Evolutionary conservation across 345 rosid species (phyloP), one percentile per base, ranked within the genome.

Genomic region (Salix viminalis): DNA sequence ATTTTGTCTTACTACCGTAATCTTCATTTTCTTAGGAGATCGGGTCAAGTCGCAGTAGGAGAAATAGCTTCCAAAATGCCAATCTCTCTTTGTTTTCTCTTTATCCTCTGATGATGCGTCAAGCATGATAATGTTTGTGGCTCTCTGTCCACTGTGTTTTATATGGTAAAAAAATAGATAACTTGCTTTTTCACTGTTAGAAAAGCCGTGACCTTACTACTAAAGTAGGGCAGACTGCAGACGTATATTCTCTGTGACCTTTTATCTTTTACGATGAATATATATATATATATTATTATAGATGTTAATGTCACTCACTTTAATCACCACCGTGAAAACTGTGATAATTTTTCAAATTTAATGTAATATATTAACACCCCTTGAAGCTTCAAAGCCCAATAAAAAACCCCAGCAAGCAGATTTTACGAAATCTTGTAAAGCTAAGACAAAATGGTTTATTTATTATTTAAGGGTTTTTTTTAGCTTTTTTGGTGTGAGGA

Each of bases 211-310:
- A 65, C 56, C 69, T 58, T 11, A 2, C 44, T 10, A 74, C 70
- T 77, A 83, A 84, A 82, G 86, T 42, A 79, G 78, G 7, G 28
- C 72, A 78, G 42, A 13, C 86, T 85, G 92, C 82, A 76, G 83
- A 80, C 88, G 94, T 85, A 90, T 87, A 89, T 92, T 90, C 94
- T 82, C 86, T 79, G 74, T 3, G 46, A 80, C 80, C 88, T 88
- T 89, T 89, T 88, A 74, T 83, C 84, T 73, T 80, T 88, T 86
- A 66, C 93, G 90, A 90, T 83, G 91, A 88, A 82, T 79, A 75
- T 65, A 75, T 70, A 69, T 48, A 73, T 56, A 41, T 39, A 7
- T 30, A 32, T 32, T 32, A 32, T 32, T 6, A 37, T 39, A 39
- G 42, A 39, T 41, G 44, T 10, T 41, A 41, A 10, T 52, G 71